These are phyloP conservation scores for Endothia cerciana DNA, from an alignment of 2,329 filamentous ascomycete species.

Conservation along the genomic window DNA sequence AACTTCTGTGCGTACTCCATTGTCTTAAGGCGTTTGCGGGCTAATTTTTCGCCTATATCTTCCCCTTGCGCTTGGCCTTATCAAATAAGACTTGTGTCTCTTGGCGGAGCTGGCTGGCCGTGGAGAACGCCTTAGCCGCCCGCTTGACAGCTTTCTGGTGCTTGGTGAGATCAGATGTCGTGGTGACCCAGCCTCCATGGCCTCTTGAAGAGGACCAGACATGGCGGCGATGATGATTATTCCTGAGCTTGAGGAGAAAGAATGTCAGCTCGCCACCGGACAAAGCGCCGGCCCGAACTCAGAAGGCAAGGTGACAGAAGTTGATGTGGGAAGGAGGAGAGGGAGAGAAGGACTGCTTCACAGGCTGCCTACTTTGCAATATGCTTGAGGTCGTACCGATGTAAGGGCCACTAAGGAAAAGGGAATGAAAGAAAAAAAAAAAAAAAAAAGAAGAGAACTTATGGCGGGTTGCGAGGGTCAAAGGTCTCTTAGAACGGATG, in stretches of 20 bases:
- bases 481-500: too few species aligned
- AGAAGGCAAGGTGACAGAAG: too few species aligned
- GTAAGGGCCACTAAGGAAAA: too few species aligned
- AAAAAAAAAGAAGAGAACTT: too few species aligned
- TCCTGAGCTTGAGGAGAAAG: background rate
- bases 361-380: too few species aligned
- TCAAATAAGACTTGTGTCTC: too few species aligned
- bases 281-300: too few species aligned
- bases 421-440: too few species aligned
- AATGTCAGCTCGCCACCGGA: background rate
- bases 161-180: background rate
- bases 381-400: too few species aligned
- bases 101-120: background rate
- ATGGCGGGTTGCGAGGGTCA: too few species aligned
- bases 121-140: background rate
- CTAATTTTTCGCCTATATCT: background rate
- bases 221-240: background rate
- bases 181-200: background rate
- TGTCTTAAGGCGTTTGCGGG: background rate
- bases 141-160: background rate
- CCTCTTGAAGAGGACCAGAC: background rate
- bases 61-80: background rate
- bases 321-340: too few species aligned
- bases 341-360: too few species aligned
- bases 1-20: background rate